Conservation (phyloP, 2,329 filamentous ascomycete species). For the Neophaeococcomyces mojaviensis region DNA sequence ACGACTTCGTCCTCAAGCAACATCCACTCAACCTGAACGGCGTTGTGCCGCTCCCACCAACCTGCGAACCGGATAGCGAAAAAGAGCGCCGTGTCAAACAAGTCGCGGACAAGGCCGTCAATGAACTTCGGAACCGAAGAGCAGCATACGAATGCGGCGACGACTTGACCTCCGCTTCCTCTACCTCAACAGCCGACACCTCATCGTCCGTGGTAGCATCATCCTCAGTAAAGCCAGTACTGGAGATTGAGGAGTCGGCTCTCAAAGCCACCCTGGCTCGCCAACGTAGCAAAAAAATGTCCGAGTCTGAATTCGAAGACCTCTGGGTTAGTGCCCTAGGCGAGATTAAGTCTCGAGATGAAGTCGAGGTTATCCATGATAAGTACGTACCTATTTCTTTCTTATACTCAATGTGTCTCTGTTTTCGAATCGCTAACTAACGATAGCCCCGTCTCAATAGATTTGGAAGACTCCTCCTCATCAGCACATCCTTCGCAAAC, state of each 20-base stretch:
- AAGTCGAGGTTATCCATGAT: constrained; percentile 49
- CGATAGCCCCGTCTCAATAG: constrained; percentile 15
- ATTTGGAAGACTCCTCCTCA: constrained; percentile 59
- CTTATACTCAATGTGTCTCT: constrained; percentile 17
- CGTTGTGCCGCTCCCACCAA: constrained; percentile 74
- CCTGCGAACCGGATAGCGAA: constrained; percentile 89
- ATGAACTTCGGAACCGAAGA: constrained; percentile 74
- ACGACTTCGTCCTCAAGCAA: constrained; percentile 74
- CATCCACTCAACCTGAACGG: constrained; percentile 80
- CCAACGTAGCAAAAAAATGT: constrained; percentile 75
- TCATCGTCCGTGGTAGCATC: constrained; percentile 37
- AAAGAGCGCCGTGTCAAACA: constrained; percentile 80
- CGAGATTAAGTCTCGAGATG: constrained; percentile 49
- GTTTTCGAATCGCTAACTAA: constrained; percentile 22
- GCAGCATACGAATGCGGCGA: constrained; percentile 89
- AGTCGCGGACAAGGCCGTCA: constrained; percentile 79
- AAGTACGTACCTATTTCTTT: constrained; percentile 44
- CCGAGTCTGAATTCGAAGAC: constrained; percentile 82
- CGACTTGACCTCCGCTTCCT: constrained; percentile 27
- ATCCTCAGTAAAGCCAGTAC: constrained; percentile 30
- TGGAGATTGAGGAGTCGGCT: constrained; percentile 60
- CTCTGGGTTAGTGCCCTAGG: constrained; percentile 51
- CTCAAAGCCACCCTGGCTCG: constrained; percentile 69
- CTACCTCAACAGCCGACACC: constrained; percentile 21
- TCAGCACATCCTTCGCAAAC: constrained; percentile 82